A percentile compares a stretch with the other conserved stretches of the same genome.
Conservation (phyloP, 495 filamentous ascomycete genomes). For the Cercophora samala region DNA sequence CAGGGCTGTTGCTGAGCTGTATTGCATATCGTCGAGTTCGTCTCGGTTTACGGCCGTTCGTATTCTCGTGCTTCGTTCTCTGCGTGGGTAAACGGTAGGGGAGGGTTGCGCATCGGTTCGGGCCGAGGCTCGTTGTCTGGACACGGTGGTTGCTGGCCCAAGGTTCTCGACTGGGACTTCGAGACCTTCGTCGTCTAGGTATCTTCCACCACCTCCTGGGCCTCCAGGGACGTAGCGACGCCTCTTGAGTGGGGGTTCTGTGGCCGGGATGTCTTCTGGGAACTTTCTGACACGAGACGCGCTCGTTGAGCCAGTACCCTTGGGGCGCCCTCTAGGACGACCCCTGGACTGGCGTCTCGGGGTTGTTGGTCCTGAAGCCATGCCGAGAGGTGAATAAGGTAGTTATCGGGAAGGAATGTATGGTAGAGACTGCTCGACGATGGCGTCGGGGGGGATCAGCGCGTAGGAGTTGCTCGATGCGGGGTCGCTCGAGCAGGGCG, state of each 20-base stretch:
- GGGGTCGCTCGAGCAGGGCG: constrained; percentile 25
- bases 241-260: constrained; percentile 53
- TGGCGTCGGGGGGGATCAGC: constrained; percentile 8
- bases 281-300: constrained; percentile 41
- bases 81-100: constrained; percentile 43
- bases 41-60: constrained; percentile 49
- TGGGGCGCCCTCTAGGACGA: constrained; percentile 44
- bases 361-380: constrained; percentile 45
- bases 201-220: constrained; percentile 75
- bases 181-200: constrained; percentile 61
- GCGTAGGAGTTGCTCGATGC: constrained; percentile 19
- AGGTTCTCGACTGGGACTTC: constrained; percentile 43
- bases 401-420: neutral
- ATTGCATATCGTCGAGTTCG: constrained; percentile 51
- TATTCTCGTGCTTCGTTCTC: constrained; percentile 53
- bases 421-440: constrained; percentile 8
- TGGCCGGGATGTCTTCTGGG: constrained; percentile 40
- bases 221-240: constrained; percentile 70
- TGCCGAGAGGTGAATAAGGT: constrained; percentile 21
- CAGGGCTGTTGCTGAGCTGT: constrained; percentile 78
- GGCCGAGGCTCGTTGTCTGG: constrained; percentile 37
- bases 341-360: constrained; percentile 39
- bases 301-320: constrained; percentile 37
- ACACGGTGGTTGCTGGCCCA: constrained; percentile 28
- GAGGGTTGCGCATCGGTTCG: constrained; percentile 36